These are phyloP conservation scores for Pyricularia sp. DNA, from an alignment of 2,329 filamentous ascomycete species.

Conservation along the genomic window DNA sequence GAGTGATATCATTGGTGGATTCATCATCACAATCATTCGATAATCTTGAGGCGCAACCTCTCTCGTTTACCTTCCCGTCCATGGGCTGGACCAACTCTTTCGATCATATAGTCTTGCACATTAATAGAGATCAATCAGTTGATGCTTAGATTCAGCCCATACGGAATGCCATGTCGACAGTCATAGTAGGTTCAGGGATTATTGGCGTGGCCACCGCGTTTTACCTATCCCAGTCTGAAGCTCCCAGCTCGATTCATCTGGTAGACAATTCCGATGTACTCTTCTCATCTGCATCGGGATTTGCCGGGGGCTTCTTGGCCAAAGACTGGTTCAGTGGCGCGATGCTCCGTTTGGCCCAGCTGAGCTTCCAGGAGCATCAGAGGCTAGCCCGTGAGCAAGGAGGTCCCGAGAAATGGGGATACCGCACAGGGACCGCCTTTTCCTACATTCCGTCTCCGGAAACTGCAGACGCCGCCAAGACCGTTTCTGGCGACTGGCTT, in stretches of 20 bases:
- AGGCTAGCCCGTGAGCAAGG: conserved; percentile 49
- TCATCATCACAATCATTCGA: background rate
- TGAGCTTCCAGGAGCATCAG: conserved; percentile 62
- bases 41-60: background rate
- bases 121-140: background rate
- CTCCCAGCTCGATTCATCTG: conserved; percentile 32
- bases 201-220: conserved; percentile 62
- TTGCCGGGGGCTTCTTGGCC: conserved; percentile 67
- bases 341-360: conserved; percentile 46
- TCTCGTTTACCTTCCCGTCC: background rate
- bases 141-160: background rate
- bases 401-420: conserved; percentile 44
- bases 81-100: background rate
- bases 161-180: conserved; percentile 28
- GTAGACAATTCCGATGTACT: conserved; percentile 41
- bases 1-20: background rate
- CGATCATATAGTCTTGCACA: background rate
- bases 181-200: conserved; percentile 62
- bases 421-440: conserved; percentile 45
- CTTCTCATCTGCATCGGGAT: conserved; percentile 66
- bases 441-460: conserved; percentile 29
- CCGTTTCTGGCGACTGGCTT: conserved; percentile 56
- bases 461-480: conserved; percentile 13
- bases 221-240: conserved; percentile 49
- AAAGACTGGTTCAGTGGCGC: conserved; percentile 58